A percentile compares a stretch with the other conserved stretches of the same genome.
phyloP scores from a whole-genome alignment of 306 rosid species.

The Hippophae gyantsensis region DNA sequence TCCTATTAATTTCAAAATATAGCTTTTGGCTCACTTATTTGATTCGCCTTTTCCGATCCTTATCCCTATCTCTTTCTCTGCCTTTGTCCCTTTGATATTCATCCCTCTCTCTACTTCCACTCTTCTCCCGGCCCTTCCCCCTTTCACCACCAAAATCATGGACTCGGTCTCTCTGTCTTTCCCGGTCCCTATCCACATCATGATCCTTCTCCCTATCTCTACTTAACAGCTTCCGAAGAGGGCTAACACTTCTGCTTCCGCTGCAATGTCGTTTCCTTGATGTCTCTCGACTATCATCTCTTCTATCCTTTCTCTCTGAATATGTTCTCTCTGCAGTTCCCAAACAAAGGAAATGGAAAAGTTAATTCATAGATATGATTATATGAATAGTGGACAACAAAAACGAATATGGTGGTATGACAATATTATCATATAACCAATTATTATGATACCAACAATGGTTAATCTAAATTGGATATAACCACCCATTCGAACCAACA shows the following conservation, averaged over 20 bases:
- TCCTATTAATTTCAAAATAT: not conserved
- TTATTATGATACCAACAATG: too few relatives aligned
- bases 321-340: slow-evolving; percentile 24
- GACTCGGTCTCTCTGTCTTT: slow-evolving; percentile 45
- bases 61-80: slow-evolving; percentile 49
- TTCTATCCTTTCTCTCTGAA: slow-evolving; percentile 42
- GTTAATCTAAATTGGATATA: too few relatives aligned
- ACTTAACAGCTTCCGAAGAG: slow-evolving; percentile 42
- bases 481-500: too few relatives aligned
- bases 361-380: not conserved
- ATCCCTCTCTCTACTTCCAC: slow-evolving; percentile 91
- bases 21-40: slow-evolving; percentile 24
- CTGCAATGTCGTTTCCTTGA: slow-evolving; percentile 78
- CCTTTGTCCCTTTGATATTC: slow-evolving; percentile 68
- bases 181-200: slow-evolving; percentile 52
- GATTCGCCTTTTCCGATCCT: slow-evolving; percentile 40
- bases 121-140: slow-evolving; percentile 55
- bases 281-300: slow-evolving; percentile 36
- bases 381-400: not conserved
- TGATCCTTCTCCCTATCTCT: slow-evolving; percentile 71
- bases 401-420: not conserved
- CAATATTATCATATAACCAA: not conserved
- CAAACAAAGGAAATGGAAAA: not conserved
- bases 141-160: slow-evolving; percentile 48
- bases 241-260: slow-evolving; percentile 62